Evolutionary conservation across 306 rosid genomes (phyloP).

Genomic region (Lathyrus tuberosus): DNA sequence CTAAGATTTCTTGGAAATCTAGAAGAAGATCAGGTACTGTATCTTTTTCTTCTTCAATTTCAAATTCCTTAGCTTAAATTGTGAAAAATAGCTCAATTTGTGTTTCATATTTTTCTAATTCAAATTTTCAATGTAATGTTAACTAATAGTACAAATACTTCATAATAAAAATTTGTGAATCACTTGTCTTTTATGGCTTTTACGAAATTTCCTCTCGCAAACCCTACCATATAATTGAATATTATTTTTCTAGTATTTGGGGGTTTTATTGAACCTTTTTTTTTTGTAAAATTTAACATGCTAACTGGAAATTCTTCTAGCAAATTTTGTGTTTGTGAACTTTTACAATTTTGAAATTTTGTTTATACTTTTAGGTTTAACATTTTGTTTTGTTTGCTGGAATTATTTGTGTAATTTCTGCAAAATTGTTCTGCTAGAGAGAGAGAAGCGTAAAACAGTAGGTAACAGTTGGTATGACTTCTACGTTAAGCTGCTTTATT

Average conservation of each 20-base stretch:
- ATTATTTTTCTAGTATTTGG: neutral
- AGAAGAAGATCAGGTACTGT: conserved; percentile 80
- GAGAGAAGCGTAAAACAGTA: conserved; percentile 24
- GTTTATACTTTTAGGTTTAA: neutral
- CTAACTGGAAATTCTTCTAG: neutral
- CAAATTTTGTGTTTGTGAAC: neutral
- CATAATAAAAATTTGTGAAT: neutral
- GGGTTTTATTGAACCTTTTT: neutral
- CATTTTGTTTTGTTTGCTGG: neutral
- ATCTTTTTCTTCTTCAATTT: neutral
- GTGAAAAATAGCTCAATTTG: neutral
- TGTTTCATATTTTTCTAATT: neutral
- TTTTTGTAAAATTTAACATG: conserved; percentile 7
- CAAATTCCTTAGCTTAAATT: neutral
- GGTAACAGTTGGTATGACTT: conserved; percentile 42
- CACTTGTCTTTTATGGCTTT: conserved; percentile 3
- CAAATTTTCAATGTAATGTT: neutral
- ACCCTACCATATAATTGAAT: neutral
- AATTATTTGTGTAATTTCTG: conserved; percentile 33
- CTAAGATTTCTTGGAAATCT: conserved; percentile 81
- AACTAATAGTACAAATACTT: neutral
- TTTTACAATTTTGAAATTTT: neutral
- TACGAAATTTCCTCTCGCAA: neutral
- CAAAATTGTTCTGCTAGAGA: conserved; percentile 2
- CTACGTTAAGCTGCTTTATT: conserved; percentile 29